These are phyloP conservation scores for Lumnitzera littorea DNA, from an alignment of 345 rosid genomes.

Conservation along the genomic window DNA sequence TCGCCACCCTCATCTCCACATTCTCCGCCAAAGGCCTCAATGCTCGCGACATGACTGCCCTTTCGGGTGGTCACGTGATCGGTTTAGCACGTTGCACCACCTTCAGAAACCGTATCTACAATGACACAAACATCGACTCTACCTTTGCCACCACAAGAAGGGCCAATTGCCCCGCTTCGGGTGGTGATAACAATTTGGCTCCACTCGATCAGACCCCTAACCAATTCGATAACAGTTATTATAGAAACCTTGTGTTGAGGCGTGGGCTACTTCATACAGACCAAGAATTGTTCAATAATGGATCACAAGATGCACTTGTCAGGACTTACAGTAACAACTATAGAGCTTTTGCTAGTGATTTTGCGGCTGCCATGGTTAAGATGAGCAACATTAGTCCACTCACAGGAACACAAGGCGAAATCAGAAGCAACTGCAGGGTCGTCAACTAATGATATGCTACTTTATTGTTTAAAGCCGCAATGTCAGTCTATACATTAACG, in stretches of 20 bases:
- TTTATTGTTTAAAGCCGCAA: background rate
- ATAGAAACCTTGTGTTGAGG: slow-evolving; percentile 13
- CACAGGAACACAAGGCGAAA: slow-evolving; percentile 29
- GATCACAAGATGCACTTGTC: slow-evolving; percentile 25
- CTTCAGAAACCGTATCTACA: slow-evolving; percentile 32
- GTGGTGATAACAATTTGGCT: slow-evolving; percentile 23
- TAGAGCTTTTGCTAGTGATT: slow-evolving; percentile 17
- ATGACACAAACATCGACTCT: slow-evolving; percentile 31
- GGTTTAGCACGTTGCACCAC: slow-evolving; percentile 23
- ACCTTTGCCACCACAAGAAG: slow-evolving; percentile 17
- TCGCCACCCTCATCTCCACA: slow-evolving; percentile 26
- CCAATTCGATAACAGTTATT: slow-evolving; percentile 28
- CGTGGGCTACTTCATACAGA: slow-evolving; percentile 44
- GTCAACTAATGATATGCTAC: slow-evolving; percentile 10
- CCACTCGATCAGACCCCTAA: slow-evolving; percentile 25
- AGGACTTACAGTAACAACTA: slow-evolving; percentile 18
- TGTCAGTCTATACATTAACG: too few relatives aligned
- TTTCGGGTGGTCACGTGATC: slow-evolving; percentile 31
- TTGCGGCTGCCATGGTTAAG: slow-evolving; percentile 37
- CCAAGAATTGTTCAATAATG: slow-evolving; percentile 32
- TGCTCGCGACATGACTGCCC: slow-evolving; percentile 33
- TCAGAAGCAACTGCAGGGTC: slow-evolving; percentile 30
- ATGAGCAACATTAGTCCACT: slow-evolving; percentile 42
- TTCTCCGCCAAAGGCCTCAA: slow-evolving; percentile 30
- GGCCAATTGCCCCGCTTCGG: slow-evolving; percentile 21